A percentile compares a stretch with the other conserved stretches of the same genome.
phyloP scores from a whole-genome alignment of 768 basidiomycete species.

The Leccinum barrowsii region DNA sequence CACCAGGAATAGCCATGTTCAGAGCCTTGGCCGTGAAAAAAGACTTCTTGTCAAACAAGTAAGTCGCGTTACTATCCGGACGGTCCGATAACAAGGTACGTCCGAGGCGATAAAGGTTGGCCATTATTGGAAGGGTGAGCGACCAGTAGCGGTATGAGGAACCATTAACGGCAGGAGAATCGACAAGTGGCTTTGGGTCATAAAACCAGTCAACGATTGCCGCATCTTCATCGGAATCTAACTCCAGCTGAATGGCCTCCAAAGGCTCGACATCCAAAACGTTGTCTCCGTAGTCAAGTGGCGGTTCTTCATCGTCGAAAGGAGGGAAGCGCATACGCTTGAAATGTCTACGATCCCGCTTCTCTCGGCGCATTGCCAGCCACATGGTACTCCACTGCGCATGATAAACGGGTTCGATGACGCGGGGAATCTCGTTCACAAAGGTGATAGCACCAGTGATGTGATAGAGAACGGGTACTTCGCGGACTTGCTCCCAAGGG shows the following conservation, averaged over 20 bases:
- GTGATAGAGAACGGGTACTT: conserved; percentile 97
- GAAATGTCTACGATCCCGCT: conserved; percentile 97
- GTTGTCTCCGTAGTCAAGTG: conserved; percentile 98
- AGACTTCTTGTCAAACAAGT: conserved; percentile 94
- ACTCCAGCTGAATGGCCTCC: conserved; percentile 94
- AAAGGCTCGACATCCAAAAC: conserved; percentile 96
- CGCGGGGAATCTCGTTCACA: conserved; percentile 95
- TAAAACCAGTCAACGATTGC: conserved; percentile 98
- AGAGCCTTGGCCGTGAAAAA: conserved; percentile 99
- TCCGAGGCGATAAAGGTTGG: conserved; percentile 93
- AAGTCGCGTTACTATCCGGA: conserved; percentile 85
- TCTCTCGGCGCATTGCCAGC: conserved; percentile 98
- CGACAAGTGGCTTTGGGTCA: conserved; percentile 90
- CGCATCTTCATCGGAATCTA: conserved; percentile 87
- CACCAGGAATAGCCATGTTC: conserved; percentile 96
- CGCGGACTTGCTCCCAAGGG: conserved; percentile 99
- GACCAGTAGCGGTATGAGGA: conserved; percentile 92
- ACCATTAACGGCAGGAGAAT: conserved; percentile 89
- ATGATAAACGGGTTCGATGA: conserved; percentile 97
- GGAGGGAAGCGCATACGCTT: conserved; percentile 99
- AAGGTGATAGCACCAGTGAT: conserved; percentile 99
- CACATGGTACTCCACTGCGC: conserved; percentile 99
- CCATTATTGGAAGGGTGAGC: conserved; percentile 90
- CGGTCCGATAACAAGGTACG: conserved; percentile 91
- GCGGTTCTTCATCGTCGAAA: conserved; percentile 99